These are phyloP conservation scores for Tilletia horrida DNA, from an alignment of 1,284 basidiomycete genomes.

Conservation along the genomic window DNA sequence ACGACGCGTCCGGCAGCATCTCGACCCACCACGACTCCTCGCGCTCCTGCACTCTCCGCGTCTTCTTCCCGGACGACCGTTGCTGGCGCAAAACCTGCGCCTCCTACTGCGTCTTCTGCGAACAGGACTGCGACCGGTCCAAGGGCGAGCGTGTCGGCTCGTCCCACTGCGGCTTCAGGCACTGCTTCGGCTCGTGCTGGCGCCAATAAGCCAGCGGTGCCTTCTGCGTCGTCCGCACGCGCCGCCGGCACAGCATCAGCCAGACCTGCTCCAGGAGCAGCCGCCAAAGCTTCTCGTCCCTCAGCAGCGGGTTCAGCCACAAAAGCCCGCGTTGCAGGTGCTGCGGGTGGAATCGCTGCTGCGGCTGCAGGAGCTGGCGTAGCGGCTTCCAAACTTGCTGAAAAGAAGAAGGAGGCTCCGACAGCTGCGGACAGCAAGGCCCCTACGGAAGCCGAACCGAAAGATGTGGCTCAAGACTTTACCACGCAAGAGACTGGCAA, in stretches of 20 bases:
- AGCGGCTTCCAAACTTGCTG: neutral
- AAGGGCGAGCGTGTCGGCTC: neutral
- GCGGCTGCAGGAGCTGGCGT: neutral
- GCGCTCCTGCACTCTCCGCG: neutral
- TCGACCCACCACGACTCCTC: neutral
- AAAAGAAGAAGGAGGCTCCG: neutral
- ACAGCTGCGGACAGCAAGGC: neutral
- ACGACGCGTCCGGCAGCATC: neutral
- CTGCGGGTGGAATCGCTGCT: constrained; percentile 1
- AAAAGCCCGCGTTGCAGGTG: neutral
- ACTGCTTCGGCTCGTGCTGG: neutral
- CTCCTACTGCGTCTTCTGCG: too few species aligned
- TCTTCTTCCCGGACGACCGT: neutral
- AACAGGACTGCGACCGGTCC: too few species aligned
- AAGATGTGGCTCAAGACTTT: neutral
- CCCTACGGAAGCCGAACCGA: neutral
- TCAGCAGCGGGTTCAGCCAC: neutral
- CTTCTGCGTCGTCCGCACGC: neutral
- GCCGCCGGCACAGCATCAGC: neutral
- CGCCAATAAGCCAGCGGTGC: neutral
- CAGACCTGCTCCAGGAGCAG: neutral
- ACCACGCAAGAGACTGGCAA: neutral
- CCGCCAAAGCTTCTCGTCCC: neutral
- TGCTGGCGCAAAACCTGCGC: neutral
- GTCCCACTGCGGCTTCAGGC: neutral